These are phyloP conservation scores for Sordariomycetes sp. DNA, from an alignment of 2,329 filamentous ascomycete genomes.

Conservation along the genomic window DNA sequence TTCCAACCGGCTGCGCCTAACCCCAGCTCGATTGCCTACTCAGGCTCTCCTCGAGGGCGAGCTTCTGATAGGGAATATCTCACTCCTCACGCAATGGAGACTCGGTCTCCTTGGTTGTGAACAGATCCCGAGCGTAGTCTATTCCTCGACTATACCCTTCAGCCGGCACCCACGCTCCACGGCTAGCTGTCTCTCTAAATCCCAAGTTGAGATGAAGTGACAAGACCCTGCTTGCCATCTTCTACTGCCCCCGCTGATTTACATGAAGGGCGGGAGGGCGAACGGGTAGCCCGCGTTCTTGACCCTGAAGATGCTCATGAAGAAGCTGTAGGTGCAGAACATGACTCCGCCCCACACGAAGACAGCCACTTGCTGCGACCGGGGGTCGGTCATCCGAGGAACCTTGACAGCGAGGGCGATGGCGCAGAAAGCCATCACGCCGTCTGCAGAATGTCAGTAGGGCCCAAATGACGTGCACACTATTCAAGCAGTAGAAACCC, in stretches of 20 bases:
- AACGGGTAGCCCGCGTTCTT: constrained; percentile 97
- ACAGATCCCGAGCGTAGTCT: no score
- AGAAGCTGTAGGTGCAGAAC: constrained; percentile 81
- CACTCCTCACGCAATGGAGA: no score
- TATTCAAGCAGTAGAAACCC: no score
- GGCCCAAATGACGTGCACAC: neutral
- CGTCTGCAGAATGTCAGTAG: constrained; percentile 30
- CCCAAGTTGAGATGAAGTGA: neutral
- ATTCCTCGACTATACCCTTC: neutral
- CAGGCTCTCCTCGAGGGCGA: no score
- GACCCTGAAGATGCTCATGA: constrained; percentile 83
- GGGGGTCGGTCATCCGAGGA: constrained; percentile 71
- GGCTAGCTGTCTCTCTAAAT: neutral
- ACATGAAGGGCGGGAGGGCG: constrained; percentile 80
- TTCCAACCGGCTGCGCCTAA: neutral
- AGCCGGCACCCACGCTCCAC: neutral
- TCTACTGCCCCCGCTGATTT: constrained; percentile 9
- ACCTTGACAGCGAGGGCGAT: constrained; percentile 90
- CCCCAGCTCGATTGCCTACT: no score
- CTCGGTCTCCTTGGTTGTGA: no score
- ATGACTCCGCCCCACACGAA: constrained; percentile 69
- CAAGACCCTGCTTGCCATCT: neutral
- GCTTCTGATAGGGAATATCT: no score
- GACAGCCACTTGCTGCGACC: constrained; percentile 70
- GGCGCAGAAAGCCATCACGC: constrained; percentile 74